Evolutionary conservation across 169 alveolate genomes (phyloP).

Genomic region (Babesia bovis): DNA sequence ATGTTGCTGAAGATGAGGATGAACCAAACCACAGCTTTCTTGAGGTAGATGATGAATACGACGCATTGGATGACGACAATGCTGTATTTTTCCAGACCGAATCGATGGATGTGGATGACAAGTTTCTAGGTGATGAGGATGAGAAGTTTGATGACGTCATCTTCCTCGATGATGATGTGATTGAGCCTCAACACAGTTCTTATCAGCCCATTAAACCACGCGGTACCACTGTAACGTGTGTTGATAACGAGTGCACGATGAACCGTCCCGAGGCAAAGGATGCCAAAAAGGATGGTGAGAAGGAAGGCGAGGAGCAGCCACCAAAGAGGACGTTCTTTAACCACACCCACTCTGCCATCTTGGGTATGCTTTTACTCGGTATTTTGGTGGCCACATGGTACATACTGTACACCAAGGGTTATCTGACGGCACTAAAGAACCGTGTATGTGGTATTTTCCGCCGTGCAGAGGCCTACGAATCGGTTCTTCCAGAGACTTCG

Average conservation of each 20-base stretch:
- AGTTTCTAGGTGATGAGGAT: not conserved
- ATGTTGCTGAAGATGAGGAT: constrained; percentile 4
- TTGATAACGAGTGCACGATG: not conserved
- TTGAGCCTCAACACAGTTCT: not conserved
- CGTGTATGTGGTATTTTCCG: not conserved
- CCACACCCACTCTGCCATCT: not conserved
- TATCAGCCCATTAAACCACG: constrained; percentile 17
- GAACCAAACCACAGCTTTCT: not conserved
- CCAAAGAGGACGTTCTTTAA: not conserved
- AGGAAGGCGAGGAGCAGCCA: not conserved
- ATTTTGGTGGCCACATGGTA: not conserved
- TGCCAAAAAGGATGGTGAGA: not conserved
- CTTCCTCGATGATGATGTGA: not conserved
- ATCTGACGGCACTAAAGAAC: not conserved
- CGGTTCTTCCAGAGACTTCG: constrained; percentile 4
- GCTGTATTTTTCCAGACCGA: constrained; percentile 10
- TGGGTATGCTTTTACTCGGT: not conserved
- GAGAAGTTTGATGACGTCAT: not conserved
- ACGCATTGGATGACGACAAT: not conserved
- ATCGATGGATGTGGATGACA: not conserved
- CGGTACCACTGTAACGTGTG: not conserved
- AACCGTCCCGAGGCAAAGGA: not conserved
- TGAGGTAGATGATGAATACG: constrained; percentile 4
- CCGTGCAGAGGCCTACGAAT: not conserved
- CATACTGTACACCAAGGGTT: not conserved